Conservation (phyloP, 1,284 basidiomycete genomes). For the Calocybe gambosa region DNA sequence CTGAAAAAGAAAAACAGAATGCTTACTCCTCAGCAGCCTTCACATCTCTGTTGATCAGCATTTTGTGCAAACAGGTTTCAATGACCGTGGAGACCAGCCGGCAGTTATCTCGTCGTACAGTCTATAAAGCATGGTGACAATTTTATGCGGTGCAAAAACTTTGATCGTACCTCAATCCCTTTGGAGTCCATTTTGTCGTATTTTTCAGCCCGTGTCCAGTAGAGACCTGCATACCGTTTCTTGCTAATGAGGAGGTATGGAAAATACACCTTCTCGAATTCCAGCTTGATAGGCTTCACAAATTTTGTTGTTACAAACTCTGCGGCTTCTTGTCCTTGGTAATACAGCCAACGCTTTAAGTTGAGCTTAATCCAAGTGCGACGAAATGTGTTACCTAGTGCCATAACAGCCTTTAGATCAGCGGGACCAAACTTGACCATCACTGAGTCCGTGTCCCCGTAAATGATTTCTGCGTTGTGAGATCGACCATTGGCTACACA, state of each 20-base stretch:
- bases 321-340: constrained; percentile 85
- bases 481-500: constrained; percentile 79
- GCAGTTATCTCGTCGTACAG: constrained; percentile 94
- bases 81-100: constrained; percentile 94
- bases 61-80: constrained; percentile 93
- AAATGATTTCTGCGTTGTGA: constrained; percentile 88
- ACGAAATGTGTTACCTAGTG: constrained; percentile 53
- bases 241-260: constrained; percentile 96
- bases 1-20: background rate
- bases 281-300: constrained; percentile 91
- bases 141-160: background rate
- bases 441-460: constrained; percentile 96
- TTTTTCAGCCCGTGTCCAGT: constrained; percentile 91
- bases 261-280: constrained; percentile 98
- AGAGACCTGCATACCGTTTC: constrained; percentile 93
- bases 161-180: constrained; percentile 80
- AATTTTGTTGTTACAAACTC: constrained; percentile 90
- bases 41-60: constrained; percentile 92
- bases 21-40: constrained; percentile 85
- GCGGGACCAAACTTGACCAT: constrained; percentile 94
- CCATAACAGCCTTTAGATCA: constrained; percentile 83
- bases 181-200: constrained; percentile 99
- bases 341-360: background rate
- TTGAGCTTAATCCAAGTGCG: background rate
- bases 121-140: constrained; percentile 41